A percentile compares a stretch with the other conserved stretches of the same genome.
Evolutionary conservation across 345 rosid species (phyloP).

Genomic region (Euphorbia peplus): DNA sequence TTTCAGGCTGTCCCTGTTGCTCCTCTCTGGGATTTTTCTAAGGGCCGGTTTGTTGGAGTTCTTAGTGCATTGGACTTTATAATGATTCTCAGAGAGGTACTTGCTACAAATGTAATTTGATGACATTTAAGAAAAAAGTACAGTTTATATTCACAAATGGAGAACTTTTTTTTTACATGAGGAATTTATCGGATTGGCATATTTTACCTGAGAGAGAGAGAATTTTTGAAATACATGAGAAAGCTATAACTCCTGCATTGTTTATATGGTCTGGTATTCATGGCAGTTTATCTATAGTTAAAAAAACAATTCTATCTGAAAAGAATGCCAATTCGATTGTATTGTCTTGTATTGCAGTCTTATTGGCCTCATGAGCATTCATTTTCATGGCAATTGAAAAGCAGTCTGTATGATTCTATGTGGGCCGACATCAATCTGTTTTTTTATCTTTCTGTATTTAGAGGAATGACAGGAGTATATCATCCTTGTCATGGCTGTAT

Average conservation of each 20-base stretch:
- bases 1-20: constrained; percentile 75
- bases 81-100: constrained; percentile 75
- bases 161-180: not conserved
- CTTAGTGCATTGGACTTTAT: constrained; percentile 79
- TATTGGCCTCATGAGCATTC: not conserved
- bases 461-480: not conserved
- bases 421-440: not conserved
- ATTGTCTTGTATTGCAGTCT: not conserved
- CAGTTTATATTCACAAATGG: not conserved
- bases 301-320: not conserved
- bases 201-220: not conserved
- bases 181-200: not conserved
- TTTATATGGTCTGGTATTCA: not conserved
- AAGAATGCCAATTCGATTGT: not conserved
- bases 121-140: not conserved
- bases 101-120: not conserved
- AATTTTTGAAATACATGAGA: not conserved
- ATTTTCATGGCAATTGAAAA: not conserved
- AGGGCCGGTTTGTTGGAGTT: constrained; percentile 78
- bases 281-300: not conserved
- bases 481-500: not conserved
- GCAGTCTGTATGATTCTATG: not conserved
- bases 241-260: not conserved
- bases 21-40: constrained; percentile 75
- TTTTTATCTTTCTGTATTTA: not conserved